phyloP scores from a whole-genome alignment of 805 yeast species.

The Candida endomychidarum region DNA sequence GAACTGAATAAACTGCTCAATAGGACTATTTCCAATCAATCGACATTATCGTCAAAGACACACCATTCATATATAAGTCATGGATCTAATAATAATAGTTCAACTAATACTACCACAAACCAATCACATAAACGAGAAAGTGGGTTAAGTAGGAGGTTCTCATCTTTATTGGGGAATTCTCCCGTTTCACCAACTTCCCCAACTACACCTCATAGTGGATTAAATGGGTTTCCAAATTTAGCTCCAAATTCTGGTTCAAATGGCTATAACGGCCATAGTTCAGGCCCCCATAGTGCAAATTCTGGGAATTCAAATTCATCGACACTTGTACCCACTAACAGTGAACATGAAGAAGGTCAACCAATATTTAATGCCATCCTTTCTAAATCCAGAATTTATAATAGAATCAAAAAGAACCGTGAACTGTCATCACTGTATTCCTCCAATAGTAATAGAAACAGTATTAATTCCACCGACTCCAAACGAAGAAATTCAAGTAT shows the following conservation, averaged over 20 bases:
- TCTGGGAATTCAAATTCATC: neutral
- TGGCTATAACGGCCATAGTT: neutral
- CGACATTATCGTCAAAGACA: slow-evolving; percentile 14
- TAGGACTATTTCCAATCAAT: slow-evolving; percentile 15
- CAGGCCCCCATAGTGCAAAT: neutral
- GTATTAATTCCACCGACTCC: slow-evolving; percentile 23
- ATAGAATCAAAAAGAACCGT: slow-evolving; percentile 35
- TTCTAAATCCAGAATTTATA: slow-evolving; percentile 37
- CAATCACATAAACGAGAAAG: slow-evolving; percentile 11
- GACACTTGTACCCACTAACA: neutral
- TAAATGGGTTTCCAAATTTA: neutral
- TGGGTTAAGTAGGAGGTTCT: slow-evolving; percentile 18
- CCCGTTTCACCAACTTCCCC: slow-evolving; percentile 3
- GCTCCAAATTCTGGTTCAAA: slow-evolving; percentile 1
- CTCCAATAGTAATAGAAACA: slow-evolving; percentile 21
- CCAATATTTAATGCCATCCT: slow-evolving; percentile 17
- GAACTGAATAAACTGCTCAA: slow-evolving; percentile 13
- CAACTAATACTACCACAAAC: slow-evolving; percentile 4
- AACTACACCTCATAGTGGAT: slow-evolving; percentile 1
- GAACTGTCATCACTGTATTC: slow-evolving; percentile 34
- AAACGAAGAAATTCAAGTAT: slow-evolving; percentile 14
- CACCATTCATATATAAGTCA: slow-evolving; percentile 15
- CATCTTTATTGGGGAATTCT: slow-evolving; percentile 15
- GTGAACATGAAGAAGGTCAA: slow-evolving; percentile 12
- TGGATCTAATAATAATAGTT: slow-evolving; percentile 3